Conservation (phyloP, 1,284 basidiomycete species). For the Melampsora larici-populina region DNA sequence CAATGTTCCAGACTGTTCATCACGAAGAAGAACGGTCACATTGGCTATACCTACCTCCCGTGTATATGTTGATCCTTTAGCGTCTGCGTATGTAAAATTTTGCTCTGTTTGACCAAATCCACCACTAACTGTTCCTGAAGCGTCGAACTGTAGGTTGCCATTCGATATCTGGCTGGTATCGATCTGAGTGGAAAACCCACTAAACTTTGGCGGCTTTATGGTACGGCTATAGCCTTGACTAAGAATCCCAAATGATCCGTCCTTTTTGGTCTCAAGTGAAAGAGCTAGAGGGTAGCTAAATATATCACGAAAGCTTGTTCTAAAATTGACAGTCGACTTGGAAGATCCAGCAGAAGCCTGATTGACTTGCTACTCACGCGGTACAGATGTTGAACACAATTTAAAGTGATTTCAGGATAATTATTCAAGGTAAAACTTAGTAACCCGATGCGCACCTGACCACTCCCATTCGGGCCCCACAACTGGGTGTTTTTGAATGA, state of each 20-base stretch:
- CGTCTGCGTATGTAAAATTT: conserved; percentile 30
- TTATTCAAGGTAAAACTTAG: background rate
- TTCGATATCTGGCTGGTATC: conserved; percentile 30
- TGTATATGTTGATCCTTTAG: conserved; percentile 20
- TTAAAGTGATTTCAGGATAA: background rate
- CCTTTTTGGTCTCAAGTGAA: background rate
- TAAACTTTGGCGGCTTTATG: conserved; percentile 3
- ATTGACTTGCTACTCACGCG: background rate
- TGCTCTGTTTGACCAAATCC: conserved; percentile 29
- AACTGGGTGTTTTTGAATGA: conserved; percentile 32
- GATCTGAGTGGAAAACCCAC: conserved; percentile 20
- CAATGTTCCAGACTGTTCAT: conserved; percentile 29
- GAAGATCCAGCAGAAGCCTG: conserved; percentile 26
- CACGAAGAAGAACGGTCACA: conserved; percentile 35
- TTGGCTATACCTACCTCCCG: conserved; percentile 30
- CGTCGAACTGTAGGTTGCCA: background rate
- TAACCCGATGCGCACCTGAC: background rate
- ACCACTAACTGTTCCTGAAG: background rate
- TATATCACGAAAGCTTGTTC: conserved; percentile 14
- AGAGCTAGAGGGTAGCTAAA: conserved; percentile 39
- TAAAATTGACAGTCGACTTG: conserved; percentile 3
- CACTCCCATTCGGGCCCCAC: conserved; percentile 9
- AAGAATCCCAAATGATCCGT: conserved; percentile 21
- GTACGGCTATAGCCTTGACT: conserved; percentile 21
- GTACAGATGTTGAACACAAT: too few species aligned